Evolutionary conservation across 257 asterid genomes (phyloP).

Genomic region (Nicotiana knightiana): DNA sequence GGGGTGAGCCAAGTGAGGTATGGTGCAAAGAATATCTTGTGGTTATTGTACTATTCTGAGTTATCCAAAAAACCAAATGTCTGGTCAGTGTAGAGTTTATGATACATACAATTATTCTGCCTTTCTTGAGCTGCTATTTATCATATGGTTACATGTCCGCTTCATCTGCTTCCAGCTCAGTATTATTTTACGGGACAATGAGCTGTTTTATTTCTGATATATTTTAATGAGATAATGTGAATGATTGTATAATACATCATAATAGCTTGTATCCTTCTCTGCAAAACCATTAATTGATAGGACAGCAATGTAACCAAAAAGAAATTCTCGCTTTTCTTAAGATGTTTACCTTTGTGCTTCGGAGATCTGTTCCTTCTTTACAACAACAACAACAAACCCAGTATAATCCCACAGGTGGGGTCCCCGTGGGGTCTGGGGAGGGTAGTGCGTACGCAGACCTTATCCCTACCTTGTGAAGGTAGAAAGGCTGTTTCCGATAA

Average conservation of each 20-base stretch:
- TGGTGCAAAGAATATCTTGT: background rate
- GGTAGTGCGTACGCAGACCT: too few relatives aligned
- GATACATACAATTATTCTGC: background rate
- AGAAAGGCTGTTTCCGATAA: too few relatives aligned
- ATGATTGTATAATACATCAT: background rate
- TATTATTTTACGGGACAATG: background rate
- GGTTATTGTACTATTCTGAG: background rate
- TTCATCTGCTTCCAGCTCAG: background rate
- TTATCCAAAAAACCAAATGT: background rate
- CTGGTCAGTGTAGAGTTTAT: conserved; percentile 5
- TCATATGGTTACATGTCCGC: background rate
- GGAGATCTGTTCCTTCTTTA: background rate
- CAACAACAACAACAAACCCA: too few relatives aligned
- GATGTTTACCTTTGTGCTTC: background rate
- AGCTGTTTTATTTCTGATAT: conserved; percentile 1
- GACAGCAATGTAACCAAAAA: background rate
- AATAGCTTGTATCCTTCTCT: background rate
- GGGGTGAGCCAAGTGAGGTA: conserved; percentile 99
- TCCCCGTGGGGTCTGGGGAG: too few relatives aligned
- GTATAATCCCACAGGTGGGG: too few relatives aligned
- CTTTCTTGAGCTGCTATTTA: background rate
- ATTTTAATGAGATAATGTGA: background rate
- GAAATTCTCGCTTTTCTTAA: background rate
- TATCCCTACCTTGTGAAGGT: too few relatives aligned
- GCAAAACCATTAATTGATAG: background rate